Base-by-base conservation (phyloP, 352 stramenopile species). In the Globisporangium parvum region DNA sequence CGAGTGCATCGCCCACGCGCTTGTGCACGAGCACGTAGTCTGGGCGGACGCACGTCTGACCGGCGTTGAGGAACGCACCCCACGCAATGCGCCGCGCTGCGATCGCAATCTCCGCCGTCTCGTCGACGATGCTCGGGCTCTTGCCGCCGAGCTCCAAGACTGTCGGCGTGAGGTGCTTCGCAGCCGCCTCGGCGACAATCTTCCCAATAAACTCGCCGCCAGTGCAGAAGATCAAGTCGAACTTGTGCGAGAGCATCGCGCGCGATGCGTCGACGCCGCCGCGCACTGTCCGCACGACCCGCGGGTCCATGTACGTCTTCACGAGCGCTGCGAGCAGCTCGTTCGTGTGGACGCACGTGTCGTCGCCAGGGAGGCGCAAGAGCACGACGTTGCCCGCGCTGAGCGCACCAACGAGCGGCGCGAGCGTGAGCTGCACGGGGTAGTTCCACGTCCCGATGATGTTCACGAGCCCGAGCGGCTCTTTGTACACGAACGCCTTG, bases 81-180 rank as follows among this genome's bases (percentile, higher is more conserved):
- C 77, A 97, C 9, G 88, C 97, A 37, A 50, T 31, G 14, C 45
- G 45, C 11, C 45, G 45, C 6, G 78, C 83, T 1, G 89, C 68
- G 28, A 94, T 67, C 3, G 62, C 59, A 20, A 87, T 3, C 41
- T 88, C 54, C n/a, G 68, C 62, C 39, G 76, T 77, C 35, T 86
- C 69, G 47, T 96, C 85, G 26, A 98, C 71, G 64, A 96, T 87
- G 9, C 70, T 71, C 0, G 93, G 93, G 18, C 72, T 85, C 68
- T 98, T 98, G 47, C 96, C 96, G 41, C 96, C 96, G 8, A 98
- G 77, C 66, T 98, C 96, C 4, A 99, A 67, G 11, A 97, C 75
- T 9, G 85, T 82, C 1, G 96, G 96, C 28, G 96, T 98, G 14
- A 98, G 68, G 42, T 93, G 90, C 75, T 97, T 94, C 3, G 96